Conservation (phyloP, 192 early-diverging fungal genomes). For the Coemansia asiatica region DNA sequence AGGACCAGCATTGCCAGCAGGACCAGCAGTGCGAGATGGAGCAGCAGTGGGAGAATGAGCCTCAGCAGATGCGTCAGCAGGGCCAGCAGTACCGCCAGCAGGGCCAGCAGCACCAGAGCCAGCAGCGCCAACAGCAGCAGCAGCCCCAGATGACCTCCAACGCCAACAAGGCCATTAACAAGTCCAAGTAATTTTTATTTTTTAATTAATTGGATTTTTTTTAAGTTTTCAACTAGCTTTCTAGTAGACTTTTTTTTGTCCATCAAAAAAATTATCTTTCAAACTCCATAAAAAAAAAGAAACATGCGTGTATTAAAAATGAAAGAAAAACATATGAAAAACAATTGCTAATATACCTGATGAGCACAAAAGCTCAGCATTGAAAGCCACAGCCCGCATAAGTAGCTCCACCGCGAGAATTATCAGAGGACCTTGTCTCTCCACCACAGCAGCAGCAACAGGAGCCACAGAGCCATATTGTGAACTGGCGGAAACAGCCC, state of each 20-base stretch:
- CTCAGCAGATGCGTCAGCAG: too few relatives aligned
- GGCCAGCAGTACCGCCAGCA: too few relatives aligned
- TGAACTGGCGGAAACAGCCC: conserved; percentile 27
- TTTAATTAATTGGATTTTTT: neutral
- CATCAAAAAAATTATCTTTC: too few relatives aligned
- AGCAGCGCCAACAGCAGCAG: too few relatives aligned
- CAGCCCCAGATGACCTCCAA: neutral
- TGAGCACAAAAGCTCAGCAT: neutral
- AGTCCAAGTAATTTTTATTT: neutral
- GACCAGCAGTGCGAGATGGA: too few relatives aligned
- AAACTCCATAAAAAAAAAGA: too few relatives aligned
- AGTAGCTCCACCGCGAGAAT: conserved; percentile 21
- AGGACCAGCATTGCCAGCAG: too few relatives aligned
- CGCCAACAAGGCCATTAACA: neutral
- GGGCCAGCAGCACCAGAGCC: too few relatives aligned
- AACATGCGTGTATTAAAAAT: too few relatives aligned
- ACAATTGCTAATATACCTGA: conserved; percentile 5
- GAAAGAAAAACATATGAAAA: neutral
- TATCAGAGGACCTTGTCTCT: conserved; percentile 19
- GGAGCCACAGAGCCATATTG: conserved; percentile 24
- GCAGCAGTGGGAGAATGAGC: too few relatives aligned
- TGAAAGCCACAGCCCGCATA: conserved; percentile 14
- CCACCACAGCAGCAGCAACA: conserved; percentile 36
- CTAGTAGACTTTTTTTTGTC: too few relatives aligned
- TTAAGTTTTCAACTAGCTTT: too few relatives aligned